Evolutionary conservation across 306 rosid genomes (phyloP).

Genomic region (Prunus mira): DNA sequence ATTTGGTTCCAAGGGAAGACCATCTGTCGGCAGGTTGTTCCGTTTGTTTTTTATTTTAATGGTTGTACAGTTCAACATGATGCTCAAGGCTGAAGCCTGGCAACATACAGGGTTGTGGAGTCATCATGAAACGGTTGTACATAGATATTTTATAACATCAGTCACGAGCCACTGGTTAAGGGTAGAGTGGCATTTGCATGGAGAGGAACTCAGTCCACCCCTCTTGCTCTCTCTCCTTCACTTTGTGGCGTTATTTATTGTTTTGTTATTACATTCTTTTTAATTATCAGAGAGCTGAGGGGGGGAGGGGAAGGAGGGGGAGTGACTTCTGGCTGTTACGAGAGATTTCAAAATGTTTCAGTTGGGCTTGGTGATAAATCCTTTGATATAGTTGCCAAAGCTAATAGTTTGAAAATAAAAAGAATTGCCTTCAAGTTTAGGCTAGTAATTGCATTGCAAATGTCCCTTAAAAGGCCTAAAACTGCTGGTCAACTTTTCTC

Average conservation of each 20-base stretch:
- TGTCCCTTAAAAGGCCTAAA: not conserved
- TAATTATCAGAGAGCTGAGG: not conserved
- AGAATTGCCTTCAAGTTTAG: not conserved
- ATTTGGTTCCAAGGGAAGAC: constrained; percentile 15
- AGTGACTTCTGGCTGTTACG: not conserved
- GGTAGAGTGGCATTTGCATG: constrained; percentile 14
- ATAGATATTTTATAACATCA: constrained; percentile 19
- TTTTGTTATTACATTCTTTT: not conserved
- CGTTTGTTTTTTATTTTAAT: not conserved
- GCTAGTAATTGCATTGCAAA: not conserved
- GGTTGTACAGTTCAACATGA: constrained; percentile 37
- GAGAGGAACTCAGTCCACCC: not conserved
- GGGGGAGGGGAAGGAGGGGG: not conserved
- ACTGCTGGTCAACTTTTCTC: no score
- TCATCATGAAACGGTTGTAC: constrained; percentile 21
- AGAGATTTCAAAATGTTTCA: not conserved
- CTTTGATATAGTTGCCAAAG: not conserved
- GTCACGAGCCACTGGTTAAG: constrained; percentile 18
- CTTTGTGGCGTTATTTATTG: not conserved
- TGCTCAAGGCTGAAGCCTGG: constrained; percentile 8
- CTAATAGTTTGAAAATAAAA: not conserved
- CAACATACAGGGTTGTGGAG: constrained; percentile 12
- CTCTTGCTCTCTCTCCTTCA: not conserved
- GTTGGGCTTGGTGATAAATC: not conserved
- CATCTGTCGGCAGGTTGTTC: constrained; percentile 11